Conservation (phyloP, 2,329 filamentous ascomycete genomes). For the Aspergillus versicolor region DNA sequence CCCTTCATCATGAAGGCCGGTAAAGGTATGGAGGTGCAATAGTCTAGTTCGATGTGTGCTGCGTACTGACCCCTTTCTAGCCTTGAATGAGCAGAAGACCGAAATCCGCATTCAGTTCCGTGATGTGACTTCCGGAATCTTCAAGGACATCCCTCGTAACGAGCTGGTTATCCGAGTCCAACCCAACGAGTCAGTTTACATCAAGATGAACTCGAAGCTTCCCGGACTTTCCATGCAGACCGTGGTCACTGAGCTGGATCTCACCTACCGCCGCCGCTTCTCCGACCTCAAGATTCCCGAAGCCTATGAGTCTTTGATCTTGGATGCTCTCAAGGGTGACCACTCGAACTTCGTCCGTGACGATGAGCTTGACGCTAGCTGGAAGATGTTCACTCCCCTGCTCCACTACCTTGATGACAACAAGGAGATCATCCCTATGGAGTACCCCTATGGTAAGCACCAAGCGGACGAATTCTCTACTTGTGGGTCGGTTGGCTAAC, state of each 20-base stretch:
- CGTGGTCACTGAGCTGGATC: constrained; percentile 94
- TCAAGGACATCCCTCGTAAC: constrained; percentile 99
- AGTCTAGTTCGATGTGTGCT: not conserved
- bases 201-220: constrained; percentile 99
- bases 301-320: constrained; percentile 95
- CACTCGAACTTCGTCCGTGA: constrained; percentile 99
- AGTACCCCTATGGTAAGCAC: constrained; percentile 92
- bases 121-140: constrained; percentile 98
- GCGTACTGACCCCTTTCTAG: constrained; percentile 40
- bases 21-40: constrained; percentile 56
- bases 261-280: constrained; percentile 97
- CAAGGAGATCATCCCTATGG: constrained; percentile 99
- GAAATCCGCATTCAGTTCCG: constrained; percentile 99
- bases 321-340: constrained; percentile 97
- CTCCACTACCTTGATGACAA: constrained; percentile 98
- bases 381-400: constrained; percentile 97
- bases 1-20: constrained; percentile 99
- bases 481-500: constrained; percentile 6
- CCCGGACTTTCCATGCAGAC: constrained; percentile 99
- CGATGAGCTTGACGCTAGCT: constrained; percentile 94
- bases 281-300: constrained; percentile 99
- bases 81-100: constrained; percentile 98
- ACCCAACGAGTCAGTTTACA: constrained; percentile 99
- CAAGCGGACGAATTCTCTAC: not conserved
- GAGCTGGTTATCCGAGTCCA: constrained; percentile 99